Evolutionary conservation across 768 basidiomycete genomes (phyloP), one percentile per base, ranked within the genome.

Genomic region (Russula abietina): DNA sequence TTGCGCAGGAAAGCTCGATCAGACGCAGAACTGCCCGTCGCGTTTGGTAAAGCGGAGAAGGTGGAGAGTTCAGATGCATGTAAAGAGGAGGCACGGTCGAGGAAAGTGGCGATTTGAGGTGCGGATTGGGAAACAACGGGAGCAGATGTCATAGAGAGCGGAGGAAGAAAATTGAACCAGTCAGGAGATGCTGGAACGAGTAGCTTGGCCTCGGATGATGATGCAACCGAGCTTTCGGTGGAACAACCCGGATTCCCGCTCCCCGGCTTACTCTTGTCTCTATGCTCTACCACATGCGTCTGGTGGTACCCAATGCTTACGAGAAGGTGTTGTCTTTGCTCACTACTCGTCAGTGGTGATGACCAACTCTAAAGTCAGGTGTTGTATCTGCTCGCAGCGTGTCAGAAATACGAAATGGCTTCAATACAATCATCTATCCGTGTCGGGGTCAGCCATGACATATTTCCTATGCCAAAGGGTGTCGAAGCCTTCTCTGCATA

Each of bases 81-180:
- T 14, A 88, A 73, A 17, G 72, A 61, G 1, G 78, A 73, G 0
- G 83, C 85, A 57, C 78, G 82, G 24, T 76, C 65, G 2, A 74
- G 72, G 50, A 87, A 71, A 10, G 77, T 67, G 0, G 80, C 59
- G 3, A 87, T 69, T 67, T 82, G 78, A 1, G 76, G 72, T 0
- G 82, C 68, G 3, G 81, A 75, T 10, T 79, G 74, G 2, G 75
- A 57, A 2, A 77, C 68, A 10, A 72, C 54, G 3, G 74, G 58
- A 1, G 70, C 43, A 19, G 74, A 17, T 3, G 74, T 49, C 19
- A 75, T 64, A 5, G 72, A 53, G 10, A 88, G 77, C 6, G 75
- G 68, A 7, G 79, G 76, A 12, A 81, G 66, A 11, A 75, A 72
- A 53, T 74, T 70, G 69, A 88, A 83, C 88, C 87, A 89, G 51